Base-by-base conservation (phyloP, 202 grass and related monocot genomes). In the Zoysia matrella region DNA sequence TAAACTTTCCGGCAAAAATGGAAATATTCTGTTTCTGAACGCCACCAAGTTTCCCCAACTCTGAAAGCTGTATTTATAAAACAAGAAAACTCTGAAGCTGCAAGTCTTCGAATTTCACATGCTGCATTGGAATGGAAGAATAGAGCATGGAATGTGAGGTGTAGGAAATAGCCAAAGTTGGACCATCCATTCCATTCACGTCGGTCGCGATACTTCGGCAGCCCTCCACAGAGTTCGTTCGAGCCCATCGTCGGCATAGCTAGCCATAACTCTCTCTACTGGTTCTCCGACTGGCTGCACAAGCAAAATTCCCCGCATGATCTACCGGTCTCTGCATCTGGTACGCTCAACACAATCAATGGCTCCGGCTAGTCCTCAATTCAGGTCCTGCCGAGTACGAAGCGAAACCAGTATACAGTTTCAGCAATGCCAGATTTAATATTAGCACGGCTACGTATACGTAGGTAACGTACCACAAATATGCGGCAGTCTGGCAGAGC, bases 181-280 rank as follows among this genome's bases (percentile, higher is more conserved):
- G 81, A 88, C 86, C 76, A 36, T 69, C 79, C 45, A 71, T 63
- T 45, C 70, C 70, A 71, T 63, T 45, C 22, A 42, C 70, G 87
- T 72, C 71, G 82, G 82, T 65, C 67, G 67, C 43, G 39, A 52
- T 52, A 73, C 45, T 10, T 40, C 7, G 66, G 58, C 77, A 81
- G 58, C 64, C 60, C 82, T 76, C 74, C 49, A 47, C 50, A 46
- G 45, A 53, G 66, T 41, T 13, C 14, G 6, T 8, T 51, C 55
- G 67, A 56, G 8, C 47, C 7, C 8, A 56, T 11, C 83, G 57
- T 53, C 44, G 36, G 39, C 71, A 65, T 49, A 49, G 18, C 40
- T 62, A 6, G 16, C 46, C 65, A 76, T 63, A 46, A 85, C 60
- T 78, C 82, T 74, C 14, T 46, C 7, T 47, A 48, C 70, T 60